Conservation (phyloP, 2,329 filamentous ascomycete species). For the Leptographium lundbergii region DNA sequence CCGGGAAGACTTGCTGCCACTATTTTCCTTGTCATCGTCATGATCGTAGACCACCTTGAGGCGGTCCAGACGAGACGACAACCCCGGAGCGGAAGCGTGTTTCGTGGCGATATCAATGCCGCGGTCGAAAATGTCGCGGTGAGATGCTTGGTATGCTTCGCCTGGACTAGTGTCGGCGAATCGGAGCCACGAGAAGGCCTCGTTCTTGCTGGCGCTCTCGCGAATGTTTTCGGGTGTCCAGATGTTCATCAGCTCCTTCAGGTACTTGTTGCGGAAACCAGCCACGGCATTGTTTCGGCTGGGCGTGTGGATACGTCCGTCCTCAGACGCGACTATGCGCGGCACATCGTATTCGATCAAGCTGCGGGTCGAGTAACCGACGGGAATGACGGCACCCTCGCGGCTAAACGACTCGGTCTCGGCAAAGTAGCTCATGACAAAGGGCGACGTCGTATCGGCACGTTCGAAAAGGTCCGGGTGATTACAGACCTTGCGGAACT, state of each 20-base stretch:
- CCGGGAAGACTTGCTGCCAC: not conserved
- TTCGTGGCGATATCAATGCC: constrained; percentile 36
- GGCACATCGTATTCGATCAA: constrained; percentile 77
- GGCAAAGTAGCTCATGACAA: constrained; percentile 74
- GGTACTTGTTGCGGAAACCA: constrained; percentile 67
- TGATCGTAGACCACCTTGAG: constrained; percentile 62
- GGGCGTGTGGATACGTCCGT: constrained; percentile 61
- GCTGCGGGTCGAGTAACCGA: constrained; percentile 80
- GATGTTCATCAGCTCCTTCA: constrained; percentile 78
- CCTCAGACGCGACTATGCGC: constrained; percentile 67
- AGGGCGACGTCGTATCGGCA: constrained; percentile 78
- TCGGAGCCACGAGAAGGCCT: constrained; percentile 78
- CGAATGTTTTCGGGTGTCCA: constrained; percentile 72
- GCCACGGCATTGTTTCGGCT: constrained; percentile 61
- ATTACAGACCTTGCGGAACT: constrained; percentile 98
- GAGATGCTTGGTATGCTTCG: constrained; percentile 60
- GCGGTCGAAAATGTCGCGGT: constrained; percentile 60
- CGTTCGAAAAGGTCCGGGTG: constrained; percentile 95
- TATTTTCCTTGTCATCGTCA: constrained; percentile 28
- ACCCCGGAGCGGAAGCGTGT: constrained; percentile 23
- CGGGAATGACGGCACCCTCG: constrained; percentile 66
- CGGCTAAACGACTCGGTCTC: constrained; percentile 93
- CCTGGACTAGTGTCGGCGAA: constrained; percentile 67
- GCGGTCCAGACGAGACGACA: constrained; percentile 38
- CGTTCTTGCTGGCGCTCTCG: constrained; percentile 44